Base-by-base conservation (phyloP, 176 grass and related monocot species). In the Microstegium vimineum region DNA sequence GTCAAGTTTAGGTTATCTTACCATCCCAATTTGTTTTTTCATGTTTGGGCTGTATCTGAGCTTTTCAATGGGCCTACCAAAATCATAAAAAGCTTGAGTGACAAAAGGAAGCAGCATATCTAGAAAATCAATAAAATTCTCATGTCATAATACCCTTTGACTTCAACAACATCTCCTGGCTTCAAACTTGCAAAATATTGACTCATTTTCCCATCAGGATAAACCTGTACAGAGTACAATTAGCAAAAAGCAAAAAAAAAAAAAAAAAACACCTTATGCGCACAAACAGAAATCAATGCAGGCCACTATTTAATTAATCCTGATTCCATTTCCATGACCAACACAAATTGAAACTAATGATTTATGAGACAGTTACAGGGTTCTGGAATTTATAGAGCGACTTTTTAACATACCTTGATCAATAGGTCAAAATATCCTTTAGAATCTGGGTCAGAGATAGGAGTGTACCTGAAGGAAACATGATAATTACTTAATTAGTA, bases 11-110 rank as follows among this genome's bases (percentile, higher is more conserved):
- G 17, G 13, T 83, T 83, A 30, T 45, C 77, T 78, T 93, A 98
- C 96, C 96, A 98, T 98, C 74, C 96, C 96, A 83, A 98, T 98
- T 66, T 98, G 81, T 81, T 75, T 98, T 88, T 98, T 98, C 96
- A 94, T 95, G 86, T 98, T 98, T 61, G 93, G 92, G 76, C 80
- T 98, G 88, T 98, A 98, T 90, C 85, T 93, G 82, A 98, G 88
- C 85, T 98, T 98, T 79, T 98, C 96, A 74, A 98, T 93, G 57
- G 96, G 96, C 86, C 93, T 98, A 81, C 11, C 56, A 82, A 85
- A 82, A 82, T 16, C 7, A 71, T 12, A 71, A 70, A 87, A 86
- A 5, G 65, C 12, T 66, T 90, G 30, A 83, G 56, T 74, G 34
- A 72, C 36, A 78, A 60, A 20, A 82, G 16, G 45, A n/a, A 82